These are phyloP conservation scores for Kockovaella imperatae DNA, from an alignment of 768 basidiomycete species.

Conservation along the genomic window DNA sequence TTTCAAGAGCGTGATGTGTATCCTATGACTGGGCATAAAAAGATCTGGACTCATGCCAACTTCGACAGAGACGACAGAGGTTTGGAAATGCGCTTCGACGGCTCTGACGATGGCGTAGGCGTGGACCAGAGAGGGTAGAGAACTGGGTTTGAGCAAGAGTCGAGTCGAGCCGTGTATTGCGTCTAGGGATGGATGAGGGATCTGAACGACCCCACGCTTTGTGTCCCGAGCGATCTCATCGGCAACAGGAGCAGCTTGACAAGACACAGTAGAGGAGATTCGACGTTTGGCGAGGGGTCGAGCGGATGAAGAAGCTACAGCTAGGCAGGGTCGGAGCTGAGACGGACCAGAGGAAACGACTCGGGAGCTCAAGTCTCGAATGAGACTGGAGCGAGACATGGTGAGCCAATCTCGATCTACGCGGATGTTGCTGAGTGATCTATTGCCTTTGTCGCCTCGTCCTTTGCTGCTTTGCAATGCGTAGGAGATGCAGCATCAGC, in stretches of 20 bases:
- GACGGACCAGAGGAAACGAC: slow-evolving; percentile 6
- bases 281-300: background rate
- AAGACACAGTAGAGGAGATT: background rate
- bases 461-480: too few species aligned
- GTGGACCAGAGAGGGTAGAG: slow-evolving; percentile 18
- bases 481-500: too few species aligned
- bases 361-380: slow-evolving; percentile 9
- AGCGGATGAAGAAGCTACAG: background rate
- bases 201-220: slow-evolving; percentile 1
- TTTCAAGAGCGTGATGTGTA: slow-evolving; percentile 17
- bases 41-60: slow-evolving; percentile 14
- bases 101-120: slow-evolving; percentile 24
- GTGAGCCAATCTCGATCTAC: background rate
- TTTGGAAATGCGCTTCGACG: slow-evolving; percentile 20
- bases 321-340: too few species aligned
- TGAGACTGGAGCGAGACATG: background rate
- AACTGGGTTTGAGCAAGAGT: slow-evolving; percentile 6
- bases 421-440: background rate
- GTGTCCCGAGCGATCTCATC: background rate
- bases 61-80: slow-evolving; percentile 12
- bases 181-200: slow-evolving; percentile 19
- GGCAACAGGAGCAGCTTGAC: background rate
- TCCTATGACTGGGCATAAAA: background rate
- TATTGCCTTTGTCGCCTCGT: background rate
- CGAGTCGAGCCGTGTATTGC: slow-evolving; percentile 19